These are phyloP conservation scores for Quercus berberidifolia DNA, from an alignment of 306 rosid genomes.

Conservation along the genomic window DNA sequence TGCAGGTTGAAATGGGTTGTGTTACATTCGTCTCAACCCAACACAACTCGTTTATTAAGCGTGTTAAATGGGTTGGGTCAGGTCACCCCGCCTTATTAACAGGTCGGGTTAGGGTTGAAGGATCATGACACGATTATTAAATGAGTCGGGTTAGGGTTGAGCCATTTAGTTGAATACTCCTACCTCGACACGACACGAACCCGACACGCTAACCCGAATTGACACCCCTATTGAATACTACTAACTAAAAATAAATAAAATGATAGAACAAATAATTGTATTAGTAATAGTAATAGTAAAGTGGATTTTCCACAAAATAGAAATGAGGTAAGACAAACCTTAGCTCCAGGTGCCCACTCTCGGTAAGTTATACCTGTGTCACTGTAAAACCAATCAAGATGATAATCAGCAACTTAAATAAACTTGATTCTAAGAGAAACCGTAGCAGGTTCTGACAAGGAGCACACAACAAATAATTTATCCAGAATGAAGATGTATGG, in stretches of 20 bases:
- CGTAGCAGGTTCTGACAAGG: not conserved
- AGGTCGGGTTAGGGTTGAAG: too few relatives aligned
- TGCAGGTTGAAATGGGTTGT: too few relatives aligned
- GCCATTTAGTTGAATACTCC: too few relatives aligned
- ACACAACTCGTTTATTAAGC: too few relatives aligned
- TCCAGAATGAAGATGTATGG: not conserved
- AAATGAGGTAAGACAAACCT: constrained; percentile 45
- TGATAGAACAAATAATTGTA: not conserved
- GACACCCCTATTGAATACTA: too few relatives aligned
- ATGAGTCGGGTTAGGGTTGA: too few relatives aligned
- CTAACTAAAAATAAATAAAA: not conserved
- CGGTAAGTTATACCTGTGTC: constrained; percentile 83
- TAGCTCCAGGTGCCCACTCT: constrained; percentile 99
- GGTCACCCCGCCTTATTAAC: too few relatives aligned
- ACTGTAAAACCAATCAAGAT: constrained; percentile 49
- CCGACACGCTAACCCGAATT: too few relatives aligned
- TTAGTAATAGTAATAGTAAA: not conserved
- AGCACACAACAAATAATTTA: not conserved
- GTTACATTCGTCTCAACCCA: too few relatives aligned
- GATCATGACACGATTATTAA: too few relatives aligned
- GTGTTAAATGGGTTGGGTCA: too few relatives aligned
- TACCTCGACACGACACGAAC: too few relatives aligned
- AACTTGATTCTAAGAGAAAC: not conserved
- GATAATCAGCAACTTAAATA: constrained; percentile 17
- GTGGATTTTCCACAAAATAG: not conserved